Conservation (phyloP, 352 stramenopile species). For the Globisporangium barbulae region DNA sequence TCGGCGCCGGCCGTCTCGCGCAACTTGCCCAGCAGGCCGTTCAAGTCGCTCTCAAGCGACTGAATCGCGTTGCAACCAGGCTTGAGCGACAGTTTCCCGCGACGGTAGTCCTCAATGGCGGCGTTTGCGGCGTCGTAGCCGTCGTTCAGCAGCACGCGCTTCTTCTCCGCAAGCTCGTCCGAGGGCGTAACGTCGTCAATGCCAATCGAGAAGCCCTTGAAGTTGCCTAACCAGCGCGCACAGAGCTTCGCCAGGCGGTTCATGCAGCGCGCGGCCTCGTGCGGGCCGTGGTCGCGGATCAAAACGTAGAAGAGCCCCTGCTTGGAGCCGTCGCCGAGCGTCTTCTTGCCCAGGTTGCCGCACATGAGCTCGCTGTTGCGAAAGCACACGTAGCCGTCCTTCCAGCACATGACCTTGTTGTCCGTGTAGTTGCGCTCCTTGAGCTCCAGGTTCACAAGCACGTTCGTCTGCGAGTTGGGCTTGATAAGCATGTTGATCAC, state of each 20-base stretch:
- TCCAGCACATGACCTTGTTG: slow-evolving; percentile 96
- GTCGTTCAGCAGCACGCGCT: slow-evolving; percentile 91
- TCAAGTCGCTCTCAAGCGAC: slow-evolving; percentile 98
- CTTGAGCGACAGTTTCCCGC: slow-evolving; percentile 93
- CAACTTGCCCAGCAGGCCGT: slow-evolving; percentile 97
- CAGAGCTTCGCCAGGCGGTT: slow-evolving; percentile 98
- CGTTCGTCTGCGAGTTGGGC: slow-evolving; percentile 86
- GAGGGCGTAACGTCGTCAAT: slow-evolving; percentile 99
- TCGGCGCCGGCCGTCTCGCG: slow-evolving; percentile 97
- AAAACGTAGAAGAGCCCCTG: slow-evolving; percentile 98
- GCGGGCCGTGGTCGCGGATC: slow-evolving; percentile 92
- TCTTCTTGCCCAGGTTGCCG: slow-evolving; percentile 99
- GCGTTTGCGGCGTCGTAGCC: slow-evolving; percentile 87
- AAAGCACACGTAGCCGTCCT: slow-evolving; percentile 97
- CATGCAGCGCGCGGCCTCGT: slow-evolving; percentile 95
- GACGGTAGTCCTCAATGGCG: slow-evolving; percentile 93
- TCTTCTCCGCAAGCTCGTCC: slow-evolving; percentile 91
- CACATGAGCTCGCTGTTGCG: slow-evolving; percentile 97
- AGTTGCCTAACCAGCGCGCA: slow-evolving; percentile 96
- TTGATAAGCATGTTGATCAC: slow-evolving; percentile 87
- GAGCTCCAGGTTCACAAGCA: slow-evolving; percentile 83
- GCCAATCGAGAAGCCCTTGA: slow-evolving; percentile 98
- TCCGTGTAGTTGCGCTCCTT: slow-evolving; percentile 96
- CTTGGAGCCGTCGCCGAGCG: slow-evolving; percentile 97
- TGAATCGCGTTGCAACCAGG: slow-evolving; percentile 97